Conservation (phyloP, 352 stramenopile genomes). For the Globisporangium uncinulatum region DNA sequence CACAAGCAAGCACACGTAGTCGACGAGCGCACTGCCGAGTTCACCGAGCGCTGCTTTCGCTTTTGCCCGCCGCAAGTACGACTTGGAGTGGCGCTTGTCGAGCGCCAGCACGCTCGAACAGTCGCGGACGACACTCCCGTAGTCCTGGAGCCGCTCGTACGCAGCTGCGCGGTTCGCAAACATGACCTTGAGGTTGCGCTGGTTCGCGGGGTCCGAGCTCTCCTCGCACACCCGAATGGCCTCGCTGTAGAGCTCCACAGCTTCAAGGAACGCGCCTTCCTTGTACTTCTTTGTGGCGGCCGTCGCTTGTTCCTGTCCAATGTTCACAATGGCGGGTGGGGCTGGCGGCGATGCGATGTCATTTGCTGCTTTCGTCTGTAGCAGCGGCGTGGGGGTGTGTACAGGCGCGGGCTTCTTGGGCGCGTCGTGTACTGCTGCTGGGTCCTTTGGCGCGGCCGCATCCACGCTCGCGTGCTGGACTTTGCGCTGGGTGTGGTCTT, state of each 20-base stretch:
- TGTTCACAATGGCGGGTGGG: constrained; percentile 10
- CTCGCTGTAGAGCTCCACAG: constrained; percentile 61
- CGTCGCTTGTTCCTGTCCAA: constrained; percentile 60
- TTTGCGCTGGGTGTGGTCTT: constrained; percentile 13
- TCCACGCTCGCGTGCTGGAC: constrained; percentile 21
- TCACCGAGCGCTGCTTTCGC: constrained; percentile 42
- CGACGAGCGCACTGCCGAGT: constrained; percentile 56
- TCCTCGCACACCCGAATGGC: constrained; percentile 58
- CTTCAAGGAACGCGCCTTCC: constrained; percentile 52
- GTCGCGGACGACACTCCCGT: constrained; percentile 53
- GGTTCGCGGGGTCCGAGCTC: constrained; percentile 42
- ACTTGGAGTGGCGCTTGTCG: constrained; percentile 72
- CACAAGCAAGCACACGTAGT: constrained; percentile 76
- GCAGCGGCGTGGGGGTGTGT: constrained; percentile 13
- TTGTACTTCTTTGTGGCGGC: constrained; percentile 80
- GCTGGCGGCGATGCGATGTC: background rate
- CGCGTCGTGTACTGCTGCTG: constrained; percentile 13
- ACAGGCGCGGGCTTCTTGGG: constrained; percentile 26
- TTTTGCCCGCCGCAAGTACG: constrained; percentile 72
- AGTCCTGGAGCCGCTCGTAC: constrained; percentile 65
- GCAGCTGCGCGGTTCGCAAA: constrained; percentile 77
- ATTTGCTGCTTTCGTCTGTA: constrained; percentile 23
- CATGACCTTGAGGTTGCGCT: constrained; percentile 82
- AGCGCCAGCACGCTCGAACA: constrained; percentile 51
- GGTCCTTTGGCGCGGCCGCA: constrained; percentile 15